A percentile compares a stretch with the other conserved stretches of the same genome.
Evolutionary conservation across 2,329 filamentous ascomycete species (phyloP).

Genomic region (Colletotrichum tropicicola): DNA sequence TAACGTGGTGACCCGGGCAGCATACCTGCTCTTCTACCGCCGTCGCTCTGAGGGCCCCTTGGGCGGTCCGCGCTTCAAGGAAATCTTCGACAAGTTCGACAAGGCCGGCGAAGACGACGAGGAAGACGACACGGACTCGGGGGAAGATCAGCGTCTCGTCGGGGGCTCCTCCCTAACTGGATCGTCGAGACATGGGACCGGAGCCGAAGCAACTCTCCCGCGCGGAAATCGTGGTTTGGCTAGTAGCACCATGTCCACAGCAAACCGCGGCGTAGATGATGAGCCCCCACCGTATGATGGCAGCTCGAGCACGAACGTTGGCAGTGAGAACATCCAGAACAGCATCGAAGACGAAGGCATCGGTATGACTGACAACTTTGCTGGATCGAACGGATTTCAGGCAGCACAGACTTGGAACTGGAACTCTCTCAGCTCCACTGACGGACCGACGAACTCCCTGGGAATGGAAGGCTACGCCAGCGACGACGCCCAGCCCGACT

Average conservation of each 20-base stretch:
- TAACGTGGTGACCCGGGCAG: slow-evolving; percentile 76
- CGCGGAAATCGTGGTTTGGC: slow-evolving; percentile 69
- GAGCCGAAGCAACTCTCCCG: slow-evolving; percentile 79
- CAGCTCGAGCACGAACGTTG: slow-evolving; percentile 30
- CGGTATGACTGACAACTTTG: slow-evolving; percentile 46
- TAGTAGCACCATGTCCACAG: slow-evolving; percentile 44
- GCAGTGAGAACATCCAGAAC: slow-evolving; percentile 43
- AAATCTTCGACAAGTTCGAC: slow-evolving; percentile 73
- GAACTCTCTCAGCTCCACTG: slow-evolving; percentile 42
- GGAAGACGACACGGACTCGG: slow-evolving; percentile 63
- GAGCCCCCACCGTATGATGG: slow-evolving; percentile 43
- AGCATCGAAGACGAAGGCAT: slow-evolving; percentile 61
- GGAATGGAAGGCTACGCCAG: slow-evolving; percentile 47
- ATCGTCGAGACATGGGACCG: slow-evolving; percentile 87
- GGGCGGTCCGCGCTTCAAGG: slow-evolving; percentile 79
- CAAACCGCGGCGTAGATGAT: slow-evolving; percentile 38
- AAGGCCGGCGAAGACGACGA: slow-evolving; percentile 56
- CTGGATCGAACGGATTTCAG: slow-evolving; percentile 38
- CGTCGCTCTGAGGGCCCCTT: slow-evolving; percentile 80
- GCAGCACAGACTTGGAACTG: slow-evolving; percentile 58
- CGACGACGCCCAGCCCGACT: slow-evolving; percentile 53
- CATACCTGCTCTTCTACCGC: slow-evolving; percentile 96
- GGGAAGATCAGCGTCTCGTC: slow-evolving; percentile 90
- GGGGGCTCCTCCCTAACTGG: slow-evolving; percentile 85
- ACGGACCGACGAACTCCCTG: slow-evolving; percentile 40